A percentile compares a stretch with the other conserved stretches of the same genome.
Evolutionary conservation across 129 eudicot species (phyloP).

Genomic region (Rutidosis leptorrhynchoides): DNA sequence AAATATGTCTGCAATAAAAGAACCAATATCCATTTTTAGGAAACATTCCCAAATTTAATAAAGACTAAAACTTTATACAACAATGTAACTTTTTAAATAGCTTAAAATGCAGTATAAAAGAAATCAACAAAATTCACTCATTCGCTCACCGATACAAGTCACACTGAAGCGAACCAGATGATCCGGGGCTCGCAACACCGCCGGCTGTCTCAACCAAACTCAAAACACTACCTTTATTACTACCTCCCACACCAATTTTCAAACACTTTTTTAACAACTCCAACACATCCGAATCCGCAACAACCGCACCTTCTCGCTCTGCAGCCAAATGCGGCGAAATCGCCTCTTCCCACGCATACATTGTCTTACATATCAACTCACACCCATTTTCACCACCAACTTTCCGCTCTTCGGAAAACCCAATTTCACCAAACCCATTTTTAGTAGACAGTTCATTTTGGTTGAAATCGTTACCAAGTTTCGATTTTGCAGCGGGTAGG

Average conservation of each 20-base stretch:
- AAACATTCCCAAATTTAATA: too few species aligned
- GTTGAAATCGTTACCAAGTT: conserved; percentile 1
- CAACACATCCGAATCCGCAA: conserved; percentile 54
- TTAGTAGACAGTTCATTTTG: neutral
- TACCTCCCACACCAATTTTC: conserved; percentile 31
- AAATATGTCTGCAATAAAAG: neutral
- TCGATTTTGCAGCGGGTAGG: conserved; percentile 32
- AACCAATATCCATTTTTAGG: too few species aligned
- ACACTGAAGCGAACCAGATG: conserved; percentile 90
- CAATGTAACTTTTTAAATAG: neutral
- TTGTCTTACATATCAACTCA: conserved; percentile 76
- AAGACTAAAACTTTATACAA: too few species aligned
- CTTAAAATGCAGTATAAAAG: too few species aligned
- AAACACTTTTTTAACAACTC: conserved; percentile 59
- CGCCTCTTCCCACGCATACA: conserved; percentile 92
- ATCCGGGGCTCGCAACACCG: conserved; percentile 97
- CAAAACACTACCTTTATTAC: conserved; percentile 34
- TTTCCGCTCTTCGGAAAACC: conserved; percentile 47
- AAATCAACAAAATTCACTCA: neutral
- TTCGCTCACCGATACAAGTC: conserved; percentile 69
- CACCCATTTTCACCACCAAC: conserved; percentile 29
- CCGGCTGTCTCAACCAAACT: conserved; percentile 90
- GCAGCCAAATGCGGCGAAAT: conserved; percentile 90
- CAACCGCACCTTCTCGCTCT: conserved; percentile 60
- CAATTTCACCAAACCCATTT: conserved; percentile 37